phyloP scores from a whole-genome alignment of 2,329 filamentous ascomycete species.

The Hypoxylon sp. region DNA sequence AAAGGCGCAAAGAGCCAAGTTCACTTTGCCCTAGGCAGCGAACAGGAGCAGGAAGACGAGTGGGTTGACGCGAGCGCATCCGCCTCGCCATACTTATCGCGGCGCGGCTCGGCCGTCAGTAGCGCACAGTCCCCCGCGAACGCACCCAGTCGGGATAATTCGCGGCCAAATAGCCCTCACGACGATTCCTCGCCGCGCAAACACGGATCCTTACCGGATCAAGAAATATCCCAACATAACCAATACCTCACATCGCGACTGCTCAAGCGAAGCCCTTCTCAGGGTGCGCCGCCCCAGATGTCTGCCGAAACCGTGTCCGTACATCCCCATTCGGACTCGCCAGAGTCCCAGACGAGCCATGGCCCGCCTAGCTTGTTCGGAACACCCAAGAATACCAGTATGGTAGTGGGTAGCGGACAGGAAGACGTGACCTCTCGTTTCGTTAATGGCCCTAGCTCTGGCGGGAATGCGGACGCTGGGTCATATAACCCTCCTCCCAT shows the following conservation, averaged over 20 bases:
- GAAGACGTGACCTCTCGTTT: constrained; percentile 67
- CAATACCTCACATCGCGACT: constrained; percentile 73
- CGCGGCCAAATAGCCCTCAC: constrained; percentile 48
- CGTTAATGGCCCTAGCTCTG: constrained; percentile 61
- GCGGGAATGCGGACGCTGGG: constrained; percentile 56
- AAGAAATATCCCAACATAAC: constrained; percentile 61
- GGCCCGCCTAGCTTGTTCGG: constrained; percentile 51
- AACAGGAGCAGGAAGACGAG: constrained; percentile 61
- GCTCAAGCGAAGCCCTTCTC: constrained; percentile 69
- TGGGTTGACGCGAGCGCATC: constrained; percentile 73
- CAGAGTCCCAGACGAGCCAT: constrained; percentile 49
- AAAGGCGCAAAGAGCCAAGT: constrained; percentile 60
- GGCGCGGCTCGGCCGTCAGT: constrained; percentile 58
- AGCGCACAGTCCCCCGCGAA: constrained; percentile 58
- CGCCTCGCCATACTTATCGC: constrained; percentile 65
- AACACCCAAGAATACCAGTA: constrained; percentile 42
- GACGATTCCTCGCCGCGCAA: constrained; percentile 35
- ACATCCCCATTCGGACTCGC: constrained; percentile 47
- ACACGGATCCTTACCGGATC: constrained; percentile 46
- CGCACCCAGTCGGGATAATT: constrained; percentile 40
- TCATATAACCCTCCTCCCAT: constrained; percentile 58
- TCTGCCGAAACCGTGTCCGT: constrained; percentile 65
- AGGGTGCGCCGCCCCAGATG: constrained; percentile 70
- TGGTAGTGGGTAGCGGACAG: constrained; percentile 51
- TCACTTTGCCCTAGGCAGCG: constrained; percentile 69